phyloP scores from a whole-genome alignment of 106 monocot species.

The Dendrobium nobile region DNA sequence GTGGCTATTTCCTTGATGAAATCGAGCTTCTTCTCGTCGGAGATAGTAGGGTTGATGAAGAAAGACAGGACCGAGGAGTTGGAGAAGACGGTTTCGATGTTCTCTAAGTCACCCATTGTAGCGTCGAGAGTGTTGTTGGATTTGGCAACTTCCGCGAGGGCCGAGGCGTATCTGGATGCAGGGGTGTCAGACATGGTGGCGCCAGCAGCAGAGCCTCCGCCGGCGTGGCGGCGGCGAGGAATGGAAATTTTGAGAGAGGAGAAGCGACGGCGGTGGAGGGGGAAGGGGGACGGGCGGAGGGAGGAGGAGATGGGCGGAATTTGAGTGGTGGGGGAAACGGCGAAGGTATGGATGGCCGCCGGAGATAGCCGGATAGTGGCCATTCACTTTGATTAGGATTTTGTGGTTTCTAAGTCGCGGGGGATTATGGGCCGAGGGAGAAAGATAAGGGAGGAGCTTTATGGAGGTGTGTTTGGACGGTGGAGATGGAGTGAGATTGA shows the following conservation, averaged over 20 bases:
- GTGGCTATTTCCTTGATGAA: conserved; percentile 45
- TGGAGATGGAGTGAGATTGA: neutral
- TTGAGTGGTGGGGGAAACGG: neutral
- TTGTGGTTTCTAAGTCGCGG: too few relatives aligned
- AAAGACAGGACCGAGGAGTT: conserved; percentile 29
- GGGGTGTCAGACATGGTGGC: conserved; percentile 43
- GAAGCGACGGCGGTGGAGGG: conserved; percentile 19
- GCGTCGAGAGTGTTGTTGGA: conserved; percentile 52
- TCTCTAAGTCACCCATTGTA: conserved; percentile 64
- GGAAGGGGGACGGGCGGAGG: conserved; percentile 23
- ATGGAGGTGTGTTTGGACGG: neutral
- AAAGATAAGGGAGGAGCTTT: neutral
- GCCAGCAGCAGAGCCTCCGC: conserved; percentile 24
- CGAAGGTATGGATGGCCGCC: conserved; percentile 14
- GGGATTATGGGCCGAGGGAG: neutral
- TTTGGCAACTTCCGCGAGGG: conserved; percentile 55
- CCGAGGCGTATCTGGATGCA: conserved; percentile 65
- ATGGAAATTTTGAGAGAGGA: conserved; percentile 9
- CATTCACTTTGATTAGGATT: conserved; percentile 9
- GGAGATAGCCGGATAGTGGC: conserved; percentile 36
- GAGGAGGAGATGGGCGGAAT: conserved; percentile 1
- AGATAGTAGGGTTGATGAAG: conserved; percentile 65
- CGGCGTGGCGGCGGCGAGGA: conserved; percentile 17
- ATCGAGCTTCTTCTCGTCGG: conserved; percentile 40
- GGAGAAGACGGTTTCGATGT: conserved; percentile 47